These are phyloP conservation scores for Aspergillus fijiensis DNA, from an alignment of 2,329 filamentous ascomycete genomes.

Conservation along the genomic window DNA sequence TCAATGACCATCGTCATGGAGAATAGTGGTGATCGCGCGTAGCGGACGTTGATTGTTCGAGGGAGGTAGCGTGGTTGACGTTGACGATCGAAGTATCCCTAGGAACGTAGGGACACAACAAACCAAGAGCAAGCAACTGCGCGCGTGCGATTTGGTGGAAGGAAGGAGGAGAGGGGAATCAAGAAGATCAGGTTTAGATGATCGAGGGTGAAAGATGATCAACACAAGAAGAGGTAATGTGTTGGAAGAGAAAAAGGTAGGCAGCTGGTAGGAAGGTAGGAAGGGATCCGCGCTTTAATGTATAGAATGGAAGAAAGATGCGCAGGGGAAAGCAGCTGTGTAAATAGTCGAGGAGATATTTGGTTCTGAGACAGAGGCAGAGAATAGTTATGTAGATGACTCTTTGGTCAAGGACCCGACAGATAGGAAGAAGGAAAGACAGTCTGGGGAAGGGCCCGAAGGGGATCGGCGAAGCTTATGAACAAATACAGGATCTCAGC, in stretches of 20 bases:
- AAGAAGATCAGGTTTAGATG: background rate
- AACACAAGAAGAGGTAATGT: constrained; percentile 5
- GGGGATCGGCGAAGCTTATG: constrained; percentile 48
- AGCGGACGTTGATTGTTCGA: background rate
- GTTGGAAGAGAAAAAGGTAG: constrained; percentile 3
- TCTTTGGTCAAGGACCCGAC: constrained; percentile 14
- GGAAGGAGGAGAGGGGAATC: constrained; percentile 2
- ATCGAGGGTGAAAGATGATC: constrained; percentile 14
- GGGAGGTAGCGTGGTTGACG: constrained; percentile 11
- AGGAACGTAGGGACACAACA: constrained; percentile 1
- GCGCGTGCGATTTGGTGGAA: constrained; percentile 1
- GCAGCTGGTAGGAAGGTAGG: background rate
- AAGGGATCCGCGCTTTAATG: constrained; percentile 14
- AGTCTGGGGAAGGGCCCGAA: constrained; percentile 40
- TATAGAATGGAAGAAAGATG: background rate
- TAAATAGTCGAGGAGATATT: constrained; percentile 8
- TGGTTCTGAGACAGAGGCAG: constrained; percentile 7
- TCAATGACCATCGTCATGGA: constrained; percentile 96
- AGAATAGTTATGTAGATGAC: background rate
- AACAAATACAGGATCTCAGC: constrained; percentile 37
- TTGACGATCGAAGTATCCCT: constrained; percentile 4
- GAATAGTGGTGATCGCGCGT: constrained; percentile 24
- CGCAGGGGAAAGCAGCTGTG: constrained; percentile 9
- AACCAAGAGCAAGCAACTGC: background rate
- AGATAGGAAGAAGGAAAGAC: constrained; percentile 25